These are phyloP conservation scores for Mucor racemosus DNA, from an alignment of 371 early-diverging fungal genomes.

Conservation along the genomic window DNA sequence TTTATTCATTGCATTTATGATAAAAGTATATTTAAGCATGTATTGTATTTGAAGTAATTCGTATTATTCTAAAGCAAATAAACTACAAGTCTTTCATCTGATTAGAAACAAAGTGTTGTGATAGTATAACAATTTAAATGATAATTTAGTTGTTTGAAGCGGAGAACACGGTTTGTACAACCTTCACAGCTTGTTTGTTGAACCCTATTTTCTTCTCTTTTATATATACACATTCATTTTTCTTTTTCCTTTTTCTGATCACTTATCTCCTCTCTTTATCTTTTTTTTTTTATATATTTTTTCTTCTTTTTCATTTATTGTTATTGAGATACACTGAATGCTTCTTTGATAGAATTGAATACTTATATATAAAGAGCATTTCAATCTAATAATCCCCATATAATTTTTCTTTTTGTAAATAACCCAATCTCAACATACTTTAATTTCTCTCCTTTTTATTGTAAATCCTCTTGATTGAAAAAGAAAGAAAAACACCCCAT, in stretches of 20 bases:
- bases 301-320: not conserved
- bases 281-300: not conserved
- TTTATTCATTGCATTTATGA: too few species aligned
- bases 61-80: too few species aligned
- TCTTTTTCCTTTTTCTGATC: not conserved
- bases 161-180: not conserved
- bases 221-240: not conserved
- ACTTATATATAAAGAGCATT: not conserved
- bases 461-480: conserved; percentile 13
- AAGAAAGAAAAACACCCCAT: not conserved
- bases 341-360: not conserved
- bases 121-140: not conserved
- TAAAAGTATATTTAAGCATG: not conserved
- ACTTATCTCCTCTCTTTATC: conserved; percentile 3
- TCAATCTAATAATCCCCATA: not conserved
- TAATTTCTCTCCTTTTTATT: conserved; percentile 7
- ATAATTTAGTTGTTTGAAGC: conserved; percentile 1
- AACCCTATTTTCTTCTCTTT: not conserved
- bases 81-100: too few species aligned
- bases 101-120: too few species aligned
- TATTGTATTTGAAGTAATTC: not conserved
- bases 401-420: not conserved
- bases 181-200: not conserved
- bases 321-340: not conserved
- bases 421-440: not conserved